phyloP scores from a whole-genome alignment of 2,329 filamentous ascomycete species.

The Cladosporium sp. region DNA sequence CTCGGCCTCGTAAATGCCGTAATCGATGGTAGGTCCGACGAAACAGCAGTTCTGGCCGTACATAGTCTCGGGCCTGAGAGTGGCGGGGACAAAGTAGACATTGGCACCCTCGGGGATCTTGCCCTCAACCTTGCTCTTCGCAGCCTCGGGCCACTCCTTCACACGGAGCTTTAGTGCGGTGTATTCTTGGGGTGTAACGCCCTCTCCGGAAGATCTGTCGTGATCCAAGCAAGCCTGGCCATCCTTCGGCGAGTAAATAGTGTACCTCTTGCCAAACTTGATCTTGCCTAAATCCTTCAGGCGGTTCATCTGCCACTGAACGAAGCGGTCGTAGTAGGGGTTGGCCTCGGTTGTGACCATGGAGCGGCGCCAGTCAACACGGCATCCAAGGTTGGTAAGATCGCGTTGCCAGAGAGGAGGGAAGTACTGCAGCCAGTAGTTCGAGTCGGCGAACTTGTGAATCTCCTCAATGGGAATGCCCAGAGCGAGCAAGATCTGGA shows the following conservation, averaged over 20 bases:
- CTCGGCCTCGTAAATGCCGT: slow-evolving; percentile 78
- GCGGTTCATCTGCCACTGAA: slow-evolving; percentile 95
- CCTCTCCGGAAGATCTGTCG: slow-evolving; percentile 78
- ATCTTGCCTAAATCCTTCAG: slow-evolving; percentile 89
- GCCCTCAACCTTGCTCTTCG: slow-evolving; percentile 68
- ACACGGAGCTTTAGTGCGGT: slow-evolving; percentile 89
- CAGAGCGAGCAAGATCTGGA: slow-evolving; percentile 89
- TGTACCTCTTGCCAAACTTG: slow-evolving; percentile 89
- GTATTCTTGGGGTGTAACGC: slow-evolving; percentile 85
- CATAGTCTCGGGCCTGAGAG: slow-evolving; percentile 95
- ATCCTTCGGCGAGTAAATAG: slow-evolving; percentile 88
- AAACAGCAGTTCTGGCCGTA: slow-evolving; percentile 98
- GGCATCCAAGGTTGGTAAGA: slow-evolving; percentile 77
- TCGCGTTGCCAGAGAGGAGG: slow-evolving; percentile 78
- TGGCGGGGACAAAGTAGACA: slow-evolving; percentile 88
- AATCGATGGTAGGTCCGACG: slow-evolving; percentile 83
- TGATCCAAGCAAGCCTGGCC: slow-evolving; percentile 87
- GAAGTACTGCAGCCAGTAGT: slow-evolving; percentile 90
- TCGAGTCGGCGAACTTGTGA: slow-evolving; percentile 87
- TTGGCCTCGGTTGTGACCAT: slow-evolving; percentile 97
- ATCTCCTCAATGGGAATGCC: slow-evolving; percentile 88
- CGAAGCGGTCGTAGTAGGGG: slow-evolving; percentile 93
- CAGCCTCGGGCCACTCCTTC: slow-evolving; percentile 80
- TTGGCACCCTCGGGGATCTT: slow-evolving; percentile 77
- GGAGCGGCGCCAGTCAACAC: slow-evolving; percentile 89